Evolutionary conservation across 2,329 filamentous ascomycete species (phyloP), one percentile per base, ranked within the genome.

Genomic region (Spiromastix sp.): DNA sequence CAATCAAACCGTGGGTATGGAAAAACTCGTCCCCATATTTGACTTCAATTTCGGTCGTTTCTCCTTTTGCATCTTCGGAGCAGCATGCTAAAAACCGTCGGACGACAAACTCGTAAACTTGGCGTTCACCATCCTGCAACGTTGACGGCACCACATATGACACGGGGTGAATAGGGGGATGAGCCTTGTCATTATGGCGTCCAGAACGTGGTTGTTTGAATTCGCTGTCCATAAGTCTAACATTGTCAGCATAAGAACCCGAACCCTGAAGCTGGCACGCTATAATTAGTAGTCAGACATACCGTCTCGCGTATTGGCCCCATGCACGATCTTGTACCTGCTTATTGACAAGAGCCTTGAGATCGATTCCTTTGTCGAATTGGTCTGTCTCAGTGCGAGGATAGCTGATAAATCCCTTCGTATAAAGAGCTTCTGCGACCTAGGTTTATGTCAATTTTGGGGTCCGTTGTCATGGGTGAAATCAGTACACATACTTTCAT

Each of bases 381-480:
- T 89, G 82, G 57, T 98, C 91, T 0, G 91, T 98, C 59, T 98
- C 91, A 0, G 91, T 98, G 59, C 91, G 79, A 1, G 91, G 91
- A 59, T 98, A 98, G 58, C 87, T 95, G 60, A 98, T 94, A 61
- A 87, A 96, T 0, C 91, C 91, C 57, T 82, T 86, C 31, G 86
- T 87, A 64, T 98, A 98, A 2, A 98, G 72, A 4, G 68, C 67
- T 58, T 98, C 91, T 4, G 91, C 91, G 16, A 72, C 57, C 59
- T 70, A 36, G 16, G 29, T n/a, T n/a, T n/a, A n/a, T n/a, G n/a
- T n/a, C n/a, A n/a, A n/a, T n/a, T n/a, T n/a, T n/a, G n/a, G 32
- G 19, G 24, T 27, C 24, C 2, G 24, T 26, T 3, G 24, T 26
- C 24, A 26, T 10, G 2, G 24, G n/a, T n/a, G n/a, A n/a, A n/a